Evolutionary conservation across 2,329 filamentous ascomycete species (phyloP), one percentile per base, ranked within the genome.

Genomic region (Scopulariopsis brevicaulis): DNA sequence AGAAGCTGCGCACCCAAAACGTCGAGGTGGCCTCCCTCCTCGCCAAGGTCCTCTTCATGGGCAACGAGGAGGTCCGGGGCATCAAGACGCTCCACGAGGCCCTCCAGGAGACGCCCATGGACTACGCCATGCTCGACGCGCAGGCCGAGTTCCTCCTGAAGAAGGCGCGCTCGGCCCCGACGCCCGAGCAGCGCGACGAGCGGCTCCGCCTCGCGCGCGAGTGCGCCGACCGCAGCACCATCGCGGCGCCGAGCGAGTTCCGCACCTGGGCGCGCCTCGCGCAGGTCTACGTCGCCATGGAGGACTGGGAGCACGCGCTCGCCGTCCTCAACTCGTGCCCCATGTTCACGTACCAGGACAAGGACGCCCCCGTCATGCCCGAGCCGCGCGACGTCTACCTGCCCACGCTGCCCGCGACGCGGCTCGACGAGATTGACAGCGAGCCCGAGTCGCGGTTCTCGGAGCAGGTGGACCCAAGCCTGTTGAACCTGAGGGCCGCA

Each of bases 261-360:
- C 89, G 90, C 57, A 97, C 94, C 0, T 99, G 94, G 94, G 93
- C 94, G 59, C 82, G 92, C 59, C 74, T 99, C 62, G 92, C 92
- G 2, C 90, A 97, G 69, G 88, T 97, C 35, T 99, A 99, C 65
- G 89, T 97, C 58, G 83, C 87, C 55, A 83, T 96, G 73, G 94
- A 99, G 69, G 90, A 96, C 68, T 99, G 94, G 91, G 94, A 97
- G 68, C 84, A 97, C 64, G 94, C 94, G 0, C 80, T 99, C 25
- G 85, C 96, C 5, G 97, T 94, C 4, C 80, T 99, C 56, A 99
- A 99, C 74, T 99, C 94, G 20, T 99, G 94, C 71, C 94, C 94
- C 10, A 99, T 99, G 94, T 99, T 99, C 71, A 99, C 94, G 7
- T 97, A 99, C 71, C 94, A 97, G 72, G 94, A 99, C 73, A 97